Evolutionary conservation across 768 basidiomycete genomes (phyloP).

Genomic region (Gyrodon lividus): DNA sequence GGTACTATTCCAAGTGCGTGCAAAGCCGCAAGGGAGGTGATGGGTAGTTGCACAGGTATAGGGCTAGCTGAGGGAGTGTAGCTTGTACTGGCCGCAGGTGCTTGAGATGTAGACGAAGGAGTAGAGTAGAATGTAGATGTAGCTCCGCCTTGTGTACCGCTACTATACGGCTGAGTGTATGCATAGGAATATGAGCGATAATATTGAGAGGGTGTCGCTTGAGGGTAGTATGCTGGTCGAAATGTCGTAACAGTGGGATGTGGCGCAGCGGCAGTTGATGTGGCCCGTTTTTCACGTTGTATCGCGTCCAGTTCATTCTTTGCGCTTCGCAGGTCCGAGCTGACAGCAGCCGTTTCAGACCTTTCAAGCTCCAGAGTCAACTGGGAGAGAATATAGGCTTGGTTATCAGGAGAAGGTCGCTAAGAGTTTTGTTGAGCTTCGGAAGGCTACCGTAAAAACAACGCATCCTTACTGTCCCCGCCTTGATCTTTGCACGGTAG

Average conservation of each 20-base stretch:
- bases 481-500: constrained; percentile 47
- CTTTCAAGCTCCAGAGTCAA: constrained; percentile 66
- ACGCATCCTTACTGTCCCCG: constrained; percentile 51
- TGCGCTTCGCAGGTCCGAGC: constrained; percentile 58
- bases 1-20: constrained; percentile 74
- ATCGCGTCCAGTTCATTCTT: constrained; percentile 65
- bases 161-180: constrained; percentile 57
- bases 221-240: constrained; percentile 39
- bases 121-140: constrained; percentile 27
- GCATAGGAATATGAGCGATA: constrained; percentile 66
- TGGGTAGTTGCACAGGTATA: constrained; percentile 71
- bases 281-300: constrained; percentile 67
- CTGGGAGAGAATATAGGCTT: constrained; percentile 63
- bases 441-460: background rate
- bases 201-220: constrained; percentile 48
- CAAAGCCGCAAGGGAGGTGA: constrained; percentile 53
- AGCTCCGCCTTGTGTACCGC: constrained; percentile 18
- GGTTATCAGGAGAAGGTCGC: constrained; percentile 61
- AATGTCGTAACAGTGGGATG: constrained; percentile 34
- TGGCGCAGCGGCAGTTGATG: constrained; percentile 27
- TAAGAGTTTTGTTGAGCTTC: constrained; percentile 28
- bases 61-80: constrained; percentile 30
- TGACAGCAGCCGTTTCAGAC: constrained; percentile 54
- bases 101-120: constrained; percentile 34
- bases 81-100: constrained; percentile 32